A percentile compares a stretch with the other conserved stretches of the same genome.
These are phyloP conservation scores for Albophoma yamanashiensis DNA, from an alignment of 2,329 filamentous ascomycete genomes.

Conservation along the genomic window DNA sequence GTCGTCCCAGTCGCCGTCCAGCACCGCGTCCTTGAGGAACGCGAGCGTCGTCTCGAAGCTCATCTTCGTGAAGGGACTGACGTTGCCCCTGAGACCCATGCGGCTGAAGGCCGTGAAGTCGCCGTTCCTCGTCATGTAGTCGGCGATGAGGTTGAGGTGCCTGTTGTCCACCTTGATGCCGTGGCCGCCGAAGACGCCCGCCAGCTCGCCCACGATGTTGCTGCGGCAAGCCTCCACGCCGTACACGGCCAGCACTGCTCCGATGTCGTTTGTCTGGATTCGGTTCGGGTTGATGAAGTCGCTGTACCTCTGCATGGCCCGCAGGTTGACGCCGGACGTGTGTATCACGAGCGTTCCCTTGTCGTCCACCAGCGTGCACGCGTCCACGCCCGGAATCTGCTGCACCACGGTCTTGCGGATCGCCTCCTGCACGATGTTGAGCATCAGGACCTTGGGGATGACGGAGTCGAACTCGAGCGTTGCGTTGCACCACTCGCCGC, in stretches of 20 bases:
- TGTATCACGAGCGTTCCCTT: conserved; percentile 51
- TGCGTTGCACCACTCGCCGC: conserved; percentile 67
- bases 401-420: conserved; percentile 74
- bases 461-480: conserved; percentile 72
- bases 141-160: conserved; percentile 89
- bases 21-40: conserved; percentile 84
- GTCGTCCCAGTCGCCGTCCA: conserved; percentile 85
- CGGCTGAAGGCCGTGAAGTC: conserved; percentile 88
- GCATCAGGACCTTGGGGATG: conserved; percentile 85
- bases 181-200: conserved; percentile 78
- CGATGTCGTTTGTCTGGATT: conserved; percentile 88
- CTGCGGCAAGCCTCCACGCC: conserved; percentile 87
- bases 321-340: conserved; percentile 77
- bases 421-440: conserved; percentile 77
- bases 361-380: conserved; percentile 50
- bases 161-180: conserved; percentile 85
- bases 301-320: conserved; percentile 81
- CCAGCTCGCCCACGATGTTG: conserved; percentile 79
- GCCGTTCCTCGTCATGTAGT: conserved; percentile 94
- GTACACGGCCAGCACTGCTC: conserved; percentile 72
- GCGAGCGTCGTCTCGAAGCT: conserved; percentile 96
- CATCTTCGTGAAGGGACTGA: conserved; percentile 96
- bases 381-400: conserved; percentile 66
- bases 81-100: conserved; percentile 73
- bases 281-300: conserved; percentile 78